These are phyloP conservation scores for Ricinus communis DNA, from an alignment of 345 rosid genomes.

Conservation along the genomic window DNA sequence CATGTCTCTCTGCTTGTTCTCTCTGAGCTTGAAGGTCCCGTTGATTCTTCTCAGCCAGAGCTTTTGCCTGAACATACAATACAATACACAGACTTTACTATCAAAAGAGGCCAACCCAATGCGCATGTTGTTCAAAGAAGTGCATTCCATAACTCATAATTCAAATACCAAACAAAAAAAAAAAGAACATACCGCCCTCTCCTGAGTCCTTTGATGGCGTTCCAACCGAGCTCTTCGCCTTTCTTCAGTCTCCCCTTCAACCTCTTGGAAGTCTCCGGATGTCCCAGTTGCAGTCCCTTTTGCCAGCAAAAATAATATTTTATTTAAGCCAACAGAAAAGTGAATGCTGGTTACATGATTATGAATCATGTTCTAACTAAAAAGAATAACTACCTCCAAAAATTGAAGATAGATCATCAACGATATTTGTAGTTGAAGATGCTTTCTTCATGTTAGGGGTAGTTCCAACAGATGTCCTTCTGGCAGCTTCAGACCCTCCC, in stretches of 20 bases:
- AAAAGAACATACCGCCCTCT: conserved; percentile 83
- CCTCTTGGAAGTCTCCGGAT: conserved; percentile 77
- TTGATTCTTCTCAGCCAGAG: conserved; percentile 92
- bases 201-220: conserved; percentile 96
- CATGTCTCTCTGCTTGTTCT: conserved; percentile 98
- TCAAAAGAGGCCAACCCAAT: conserved; percentile 9
- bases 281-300: conserved; percentile 48
- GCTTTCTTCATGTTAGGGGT: conserved; percentile 71
- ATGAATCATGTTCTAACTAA: conserved; percentile 5
- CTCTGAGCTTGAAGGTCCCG: conserved; percentile 89
- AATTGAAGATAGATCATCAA: conserved; percentile 80
- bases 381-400: conserved; percentile 65
- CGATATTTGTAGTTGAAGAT: conserved; percentile 70
- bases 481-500: conserved; percentile 65
- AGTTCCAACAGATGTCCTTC: conserved; percentile 53
- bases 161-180: not conserved
- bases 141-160: not conserved
- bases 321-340: conserved; percentile 22
- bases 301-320: conserved; percentile 29
- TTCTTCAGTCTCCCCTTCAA: conserved; percentile 93
- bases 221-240: conserved; percentile 89
- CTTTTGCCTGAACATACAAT: conserved; percentile 64
- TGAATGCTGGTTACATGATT: not conserved
- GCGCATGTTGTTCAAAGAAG: not conserved
- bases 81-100: conserved; percentile 14